Evolutionary conservation across 2,329 filamentous ascomycete species (phyloP), one percentile per base, ranked within the genome.

Genomic region (Tolypocladium cylindrosporum): DNA sequence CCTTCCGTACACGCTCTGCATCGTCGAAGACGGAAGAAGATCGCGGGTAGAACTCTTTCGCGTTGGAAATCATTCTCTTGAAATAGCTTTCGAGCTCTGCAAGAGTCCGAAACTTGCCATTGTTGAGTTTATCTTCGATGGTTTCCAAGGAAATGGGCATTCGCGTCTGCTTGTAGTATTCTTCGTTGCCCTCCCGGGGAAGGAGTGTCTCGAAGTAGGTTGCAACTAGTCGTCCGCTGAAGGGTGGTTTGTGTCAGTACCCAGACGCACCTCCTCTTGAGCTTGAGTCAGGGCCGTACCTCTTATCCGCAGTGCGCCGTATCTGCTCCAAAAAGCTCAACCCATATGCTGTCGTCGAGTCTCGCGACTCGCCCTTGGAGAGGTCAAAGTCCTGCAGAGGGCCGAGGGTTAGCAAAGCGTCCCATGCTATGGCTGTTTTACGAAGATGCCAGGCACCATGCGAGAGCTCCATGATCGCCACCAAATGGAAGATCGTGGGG

Each of bases 41-140:
- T 64, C 87, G 87, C 60, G 86, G 80, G 67, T 93, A 93, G 74
- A 85, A 94, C 57, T 90, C 86, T 71, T 96, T 96, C 41, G 89
- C 90, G 68, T 96, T 96, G 62, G 85, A 81, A 57, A 96, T 88
- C 80, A 96, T 89, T 62, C 91, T 86, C 76, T 94, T 95, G 68
- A 93, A 83, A 69, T 92, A 92, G 67, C 88, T 87, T 72, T 96
- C 91, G 14, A 96, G 76, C 55, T 87, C 80, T 7, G 89, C 85
- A 54, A 96, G 78, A 55, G 76, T 88, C 16, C 80, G 70, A 68
- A 96, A 95, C 62, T 86, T 81, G 65, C 82, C 77, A 55, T 83
- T 79, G 56, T 83, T 80, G 55, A 96, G 78, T 72, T 90, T 93
- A 52, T 79, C 78, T 75, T 95, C 89, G 60, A 95, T 87, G 2